Percentiles rank a stretch among this genome's conserved stretches.
phyloP scores from a whole-genome alignment of 768 basidiomycete species.

The Kwoniella botswanensis region DNA sequence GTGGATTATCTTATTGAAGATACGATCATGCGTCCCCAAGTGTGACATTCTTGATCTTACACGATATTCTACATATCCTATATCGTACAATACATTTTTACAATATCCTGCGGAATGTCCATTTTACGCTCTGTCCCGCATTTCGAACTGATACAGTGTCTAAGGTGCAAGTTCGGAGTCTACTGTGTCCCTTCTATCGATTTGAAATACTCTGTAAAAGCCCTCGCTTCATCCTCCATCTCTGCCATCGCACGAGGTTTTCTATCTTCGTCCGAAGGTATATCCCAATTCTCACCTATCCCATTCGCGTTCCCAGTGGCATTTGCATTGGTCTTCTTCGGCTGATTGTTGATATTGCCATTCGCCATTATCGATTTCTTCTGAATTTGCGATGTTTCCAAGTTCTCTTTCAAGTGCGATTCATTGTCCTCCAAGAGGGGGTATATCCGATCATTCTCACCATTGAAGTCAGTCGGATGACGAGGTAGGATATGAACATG shows the following conservation, averaged over 20 bases:
- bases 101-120: no score
- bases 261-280: constrained; percentile 66
- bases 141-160: no score
- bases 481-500: constrained; percentile 94
- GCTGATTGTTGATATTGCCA: background rate
- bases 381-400: constrained; percentile 46
- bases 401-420: constrained; percentile 38
- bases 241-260: constrained; percentile 69
- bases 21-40: no score
- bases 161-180: no score
- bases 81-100: no score
- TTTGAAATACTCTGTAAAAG: constrained; percentile 69
- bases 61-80: no score
- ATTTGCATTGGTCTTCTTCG: background rate
- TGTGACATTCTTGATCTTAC: no score
- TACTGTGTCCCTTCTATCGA: no score
- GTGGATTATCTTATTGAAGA: no score
- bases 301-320: background rate
- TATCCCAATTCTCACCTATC: constrained; percentile 12
- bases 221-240: constrained; percentile 78
- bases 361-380: constrained; percentile 53
- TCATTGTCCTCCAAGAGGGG: constrained; percentile 69
- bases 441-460: constrained; percentile 62
- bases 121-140: no score
- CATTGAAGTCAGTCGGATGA: constrained; percentile 62